Base-by-base conservation (phyloP, 768 basidiomycete genomes). In the Russula dissimulans region DNA sequence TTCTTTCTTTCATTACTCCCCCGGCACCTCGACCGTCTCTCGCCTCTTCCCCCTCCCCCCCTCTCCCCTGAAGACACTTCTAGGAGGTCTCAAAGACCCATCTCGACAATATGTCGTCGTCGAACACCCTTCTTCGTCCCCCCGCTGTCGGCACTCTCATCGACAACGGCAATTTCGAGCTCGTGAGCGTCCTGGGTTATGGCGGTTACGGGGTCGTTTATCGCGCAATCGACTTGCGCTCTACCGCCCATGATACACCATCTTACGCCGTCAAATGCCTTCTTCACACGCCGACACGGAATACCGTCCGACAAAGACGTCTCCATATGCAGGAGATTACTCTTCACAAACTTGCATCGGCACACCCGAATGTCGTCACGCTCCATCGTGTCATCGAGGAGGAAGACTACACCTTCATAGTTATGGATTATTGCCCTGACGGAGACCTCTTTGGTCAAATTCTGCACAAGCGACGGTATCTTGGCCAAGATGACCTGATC, bases 161-260 rank as follows among this genome's bases (percentile, higher is more conserved):
- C 77, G 91, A 95, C 79, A 79, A 82, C 64, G 86, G 84, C 66
- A 76, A 82, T 51, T 82, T 97, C 60, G 82, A 93, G 72, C 85
- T 98, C 61, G 81, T 89, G 67, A 84, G 89, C 67, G 81, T 95
- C 63, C 82, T 98, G 52, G 95, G 95, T 39, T 83, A 89, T 38
- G 95, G 95, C 12, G 95, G 95, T 26, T 98, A 97, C 70, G 95
- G 95, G 56, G 86, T 94, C 67, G 95, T 97, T 11, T 97, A 95
- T 72, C 87, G 89, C 57, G 95, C 91, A 29, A 77, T 89, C 60
- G 88, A 89, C 69, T 72, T 75, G 12, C 69, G 65, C 57, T 55
- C 65, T 12, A 15, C 36, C 36, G 67, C 67, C 48, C 76, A 69
- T 54, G 75, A 79, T 66, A 73, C 77, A 42, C 75, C 77, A 65